Percentiles rank a stretch among this genome's conserved stretches.
Evolutionary conservation across 345 rosid genomes (phyloP).

Genomic region (Eucalyptus guilfoylei): DNA sequence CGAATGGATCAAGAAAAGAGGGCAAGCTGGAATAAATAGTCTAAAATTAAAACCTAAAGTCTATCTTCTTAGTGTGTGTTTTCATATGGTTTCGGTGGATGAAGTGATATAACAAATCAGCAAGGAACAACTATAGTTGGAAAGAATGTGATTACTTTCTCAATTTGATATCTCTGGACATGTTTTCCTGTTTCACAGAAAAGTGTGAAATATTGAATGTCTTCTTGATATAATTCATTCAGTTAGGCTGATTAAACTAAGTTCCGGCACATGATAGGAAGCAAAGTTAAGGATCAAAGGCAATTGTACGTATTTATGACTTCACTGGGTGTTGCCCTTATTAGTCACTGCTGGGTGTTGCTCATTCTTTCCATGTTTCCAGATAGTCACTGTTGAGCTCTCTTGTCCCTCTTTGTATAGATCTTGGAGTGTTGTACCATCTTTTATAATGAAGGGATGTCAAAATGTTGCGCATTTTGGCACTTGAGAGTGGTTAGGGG

Average conservation of each 20-base stretch:
- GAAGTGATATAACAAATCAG: no score
- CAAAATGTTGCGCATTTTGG: fast-evolving
- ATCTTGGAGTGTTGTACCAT: background rate
- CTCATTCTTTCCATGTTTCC: no score
- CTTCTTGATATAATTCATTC: no score
- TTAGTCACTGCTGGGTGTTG: no score
- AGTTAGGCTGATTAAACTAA: background rate
- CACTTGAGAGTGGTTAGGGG: background rate
- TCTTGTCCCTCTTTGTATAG: background rate
- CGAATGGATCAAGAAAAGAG: background rate
- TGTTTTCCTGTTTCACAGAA: background rate
- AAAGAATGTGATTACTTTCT: background rate
- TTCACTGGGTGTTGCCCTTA: background rate
- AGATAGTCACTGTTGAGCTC: background rate
- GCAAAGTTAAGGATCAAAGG: no score
- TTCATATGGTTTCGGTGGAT: background rate
- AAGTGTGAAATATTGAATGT: background rate
- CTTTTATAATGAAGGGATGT: background rate
- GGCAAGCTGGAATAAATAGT: background rate
- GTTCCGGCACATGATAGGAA: background rate
- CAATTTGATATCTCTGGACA: background rate
- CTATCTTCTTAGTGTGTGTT: background rate
- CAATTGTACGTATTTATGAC: background rate
- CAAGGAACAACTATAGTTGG: background rate
- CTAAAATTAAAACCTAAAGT: background rate